Evolutionary conservation across 2,329 filamentous ascomycete genomes (phyloP), one percentile per base, ranked within the genome.

Genomic region (Colletotrichum simmondsii): DNA sequence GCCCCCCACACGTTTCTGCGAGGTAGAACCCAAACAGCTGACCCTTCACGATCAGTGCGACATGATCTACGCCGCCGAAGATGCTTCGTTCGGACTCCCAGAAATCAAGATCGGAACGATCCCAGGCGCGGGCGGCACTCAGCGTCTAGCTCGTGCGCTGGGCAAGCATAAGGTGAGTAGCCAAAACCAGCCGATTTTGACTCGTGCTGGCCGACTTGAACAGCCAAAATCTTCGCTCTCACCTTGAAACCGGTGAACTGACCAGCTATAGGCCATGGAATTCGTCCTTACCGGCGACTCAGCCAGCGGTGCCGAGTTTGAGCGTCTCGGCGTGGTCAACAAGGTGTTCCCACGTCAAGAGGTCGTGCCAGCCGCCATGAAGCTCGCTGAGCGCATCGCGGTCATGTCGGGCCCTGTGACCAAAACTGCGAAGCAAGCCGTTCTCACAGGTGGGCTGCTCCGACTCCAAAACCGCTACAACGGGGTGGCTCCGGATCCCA

Each of bases 361-460:
- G 24, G 82, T 87, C 0, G 74, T 86, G 1, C 76, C 80, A 5
- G 81, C 83, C 66, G 80, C 85, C 11, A 72, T 83, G 49, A 78
- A 79, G 42, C 76, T 83, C 12, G 85, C 85, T 7, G 77, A 77
- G 54, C 79, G 78, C 59, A 82, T 87, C 60, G 84, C 85, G 14
- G 75, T 77, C 10, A 81, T 83, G 66, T 85, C 83, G 2, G 80
- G 77, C 49, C 81, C 84, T 24, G 84, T 84, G 12, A 76, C 85
- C 35, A 78, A 79, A 68, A 77, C 85, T 65, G 85, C 83, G 11
- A 87, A 87, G 76, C 80, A 85, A 74, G 84, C 85, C 4, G 79
- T 87, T 12, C 77, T 83, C 37, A 81, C 81, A 35, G 82, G 84
- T 85, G 77, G 78, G 80, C 73, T 49, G 10, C 19, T 16, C 16